Evolutionary conservation across 1,284 basidiomycete genomes (phyloP).

Genomic region (Irpex sp.): DNA sequence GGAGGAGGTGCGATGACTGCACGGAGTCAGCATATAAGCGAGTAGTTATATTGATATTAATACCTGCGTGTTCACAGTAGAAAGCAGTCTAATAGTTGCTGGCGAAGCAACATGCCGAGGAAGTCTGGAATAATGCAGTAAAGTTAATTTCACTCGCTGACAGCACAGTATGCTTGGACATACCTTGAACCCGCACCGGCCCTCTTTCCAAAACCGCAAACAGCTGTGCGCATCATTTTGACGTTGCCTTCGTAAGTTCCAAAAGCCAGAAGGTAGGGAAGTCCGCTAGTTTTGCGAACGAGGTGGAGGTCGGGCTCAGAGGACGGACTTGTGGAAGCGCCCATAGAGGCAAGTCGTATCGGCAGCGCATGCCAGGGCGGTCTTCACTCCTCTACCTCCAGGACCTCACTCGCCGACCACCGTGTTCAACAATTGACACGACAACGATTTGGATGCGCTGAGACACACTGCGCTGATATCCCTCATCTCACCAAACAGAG

Average conservation of each 20-base stretch:
- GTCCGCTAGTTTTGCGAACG: not conserved
- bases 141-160: not conserved
- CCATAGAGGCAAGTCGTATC: not conserved
- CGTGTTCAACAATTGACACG: too few relatives aligned
- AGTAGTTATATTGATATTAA: not conserved
- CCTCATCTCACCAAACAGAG: too few relatives aligned
- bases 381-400: not conserved
- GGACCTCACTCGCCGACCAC: not conserved
- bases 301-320: not conserved
- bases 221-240: not conserved
- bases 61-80: slow-evolving; percentile 4
- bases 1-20: not conserved
- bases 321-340: not conserved
- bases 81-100: slow-evolving; percentile 2
- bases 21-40: too few relatives aligned
- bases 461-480: too few relatives aligned
- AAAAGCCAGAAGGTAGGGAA: not conserved
- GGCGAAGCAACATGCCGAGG: slow-evolving; percentile 7
- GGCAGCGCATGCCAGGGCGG: not conserved
- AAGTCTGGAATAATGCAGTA: slow-evolving; percentile 1
- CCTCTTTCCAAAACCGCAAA: not conserved
- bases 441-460: not conserved
- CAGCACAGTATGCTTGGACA: not conserved
- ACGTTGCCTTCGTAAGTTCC: not conserved
- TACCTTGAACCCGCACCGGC: not conserved